Conservation (phyloP, 2,329 filamentous ascomycete species). For the Fusarium armeniacum region DNA sequence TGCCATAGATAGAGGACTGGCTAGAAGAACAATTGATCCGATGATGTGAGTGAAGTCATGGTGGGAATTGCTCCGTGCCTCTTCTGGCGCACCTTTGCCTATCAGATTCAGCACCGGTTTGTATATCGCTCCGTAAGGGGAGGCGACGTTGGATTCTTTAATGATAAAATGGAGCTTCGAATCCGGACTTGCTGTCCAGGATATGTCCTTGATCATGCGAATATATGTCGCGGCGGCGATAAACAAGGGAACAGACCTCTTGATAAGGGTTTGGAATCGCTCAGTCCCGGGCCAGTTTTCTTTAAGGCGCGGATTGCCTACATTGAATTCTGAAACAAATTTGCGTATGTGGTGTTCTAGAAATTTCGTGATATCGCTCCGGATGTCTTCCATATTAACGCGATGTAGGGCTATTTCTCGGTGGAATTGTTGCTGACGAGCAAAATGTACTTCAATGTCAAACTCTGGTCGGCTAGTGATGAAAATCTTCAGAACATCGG, state of each 20-base stretch:
- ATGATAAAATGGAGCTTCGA: not conserved
- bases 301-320: too few relatives aligned
- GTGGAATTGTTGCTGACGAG: not conserved
- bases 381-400: too few relatives aligned
- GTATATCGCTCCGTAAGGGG: not conserved
- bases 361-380: too few relatives aligned
- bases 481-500: not conserved
- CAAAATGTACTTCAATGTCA: not conserved
- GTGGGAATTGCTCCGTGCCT: rapidly evolving
- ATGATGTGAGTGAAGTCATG: conserved; percentile 18
- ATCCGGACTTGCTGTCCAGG: not conserved
- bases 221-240: not conserved
- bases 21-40: conserved; percentile 47
- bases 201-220: not conserved
- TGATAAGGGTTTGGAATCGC: not conserved
- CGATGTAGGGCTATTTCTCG: not conserved
- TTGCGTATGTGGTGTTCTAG: too few relatives aligned
- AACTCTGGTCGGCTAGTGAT: conserved; percentile 4
- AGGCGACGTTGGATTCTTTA: not conserved
- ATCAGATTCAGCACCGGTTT: not conserved
- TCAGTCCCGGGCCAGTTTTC: not conserved
- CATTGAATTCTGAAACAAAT: too few relatives aligned
- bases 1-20: conserved; percentile 24
- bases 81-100: not conserved
- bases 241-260: not conserved